Conservation (phyloP, 345 rosid species). For the Tarenaya hassleriana region DNA sequence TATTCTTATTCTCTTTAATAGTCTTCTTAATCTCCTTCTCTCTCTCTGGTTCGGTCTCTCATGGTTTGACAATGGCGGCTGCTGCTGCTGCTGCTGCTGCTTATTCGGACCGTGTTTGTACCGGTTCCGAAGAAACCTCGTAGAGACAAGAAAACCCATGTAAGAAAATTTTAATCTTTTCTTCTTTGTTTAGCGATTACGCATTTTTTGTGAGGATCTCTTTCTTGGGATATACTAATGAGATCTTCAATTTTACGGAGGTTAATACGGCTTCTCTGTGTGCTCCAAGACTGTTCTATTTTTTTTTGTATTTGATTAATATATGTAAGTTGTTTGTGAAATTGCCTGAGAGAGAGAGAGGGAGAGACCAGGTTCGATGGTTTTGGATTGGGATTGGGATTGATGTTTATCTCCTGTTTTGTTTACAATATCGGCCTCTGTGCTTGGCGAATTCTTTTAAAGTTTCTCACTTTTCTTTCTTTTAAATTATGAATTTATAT, state of each 20-base stretch:
- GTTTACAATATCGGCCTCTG: slow-evolving; percentile 37
- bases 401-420: slow-evolving; percentile 34
- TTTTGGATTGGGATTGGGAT: slow-evolving; percentile 73
- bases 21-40: too few relatives aligned
- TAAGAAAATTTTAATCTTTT: slow-evolving; percentile 26
- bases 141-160: slow-evolving; percentile 39
- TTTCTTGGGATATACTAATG: slow-evolving; percentile 42
- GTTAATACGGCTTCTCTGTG: slow-evolving; percentile 29
- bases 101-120: slow-evolving; percentile 42
- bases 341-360: slow-evolving; percentile 13
- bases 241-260: slow-evolving; percentile 37
- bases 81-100: neutral
- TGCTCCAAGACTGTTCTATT: slow-evolving; percentile 14
- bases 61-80: neutral
- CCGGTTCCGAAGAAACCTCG: slow-evolving; percentile 39
- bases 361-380: slow-evolving; percentile 50
- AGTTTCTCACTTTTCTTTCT: slow-evolving; percentile 16
- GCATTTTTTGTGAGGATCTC: slow-evolving; percentile 21
- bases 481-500: slow-evolving; percentile 17
- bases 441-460: slow-evolving; percentile 34
- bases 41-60: too few relatives aligned
- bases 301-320: slow-evolving; percentile 10
- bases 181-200: neutral
- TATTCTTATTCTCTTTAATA: neutral
- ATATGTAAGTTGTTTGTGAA: slow-evolving; percentile 25